Percentiles rank a stretch among this genome's conserved stretches.
These are phyloP conservation scores for Setaria italica DNA, from an alignment of 202 grass and related monocot species.

Conservation along the genomic window DNA sequence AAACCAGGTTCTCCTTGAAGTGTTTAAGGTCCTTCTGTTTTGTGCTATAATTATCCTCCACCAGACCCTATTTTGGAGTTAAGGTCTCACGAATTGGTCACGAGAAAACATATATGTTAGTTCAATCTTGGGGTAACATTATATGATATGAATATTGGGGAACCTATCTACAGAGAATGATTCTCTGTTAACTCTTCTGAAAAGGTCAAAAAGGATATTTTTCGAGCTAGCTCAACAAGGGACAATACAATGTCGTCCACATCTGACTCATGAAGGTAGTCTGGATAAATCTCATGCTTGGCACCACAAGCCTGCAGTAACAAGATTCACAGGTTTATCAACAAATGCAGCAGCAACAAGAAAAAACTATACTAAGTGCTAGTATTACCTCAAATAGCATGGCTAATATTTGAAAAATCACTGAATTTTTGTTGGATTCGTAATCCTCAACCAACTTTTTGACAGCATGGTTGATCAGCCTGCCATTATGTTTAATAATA, in stretches of 20 bases:
- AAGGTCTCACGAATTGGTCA: conserved; percentile 47
- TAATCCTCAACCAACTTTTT: conserved; percentile 91
- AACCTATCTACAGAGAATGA: conserved; percentile 5
- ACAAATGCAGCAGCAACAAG: conserved; percentile 27
- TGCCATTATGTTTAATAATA: conserved; percentile 83
- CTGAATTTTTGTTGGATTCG: conserved; percentile 68
- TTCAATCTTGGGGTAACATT: neutral
- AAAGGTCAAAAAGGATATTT: conserved; percentile 61
- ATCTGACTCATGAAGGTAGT: conserved; percentile 68
- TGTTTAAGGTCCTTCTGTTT: conserved; percentile 86
- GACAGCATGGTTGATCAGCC: conserved; percentile 74
- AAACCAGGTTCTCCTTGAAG: conserved; percentile 92
- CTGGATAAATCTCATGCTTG: conserved; percentile 74
- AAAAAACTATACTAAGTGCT: conserved; percentile 19
- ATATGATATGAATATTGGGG: conserved; percentile 21
- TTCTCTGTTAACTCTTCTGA: neutral
- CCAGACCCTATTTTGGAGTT: conserved; percentile 70
- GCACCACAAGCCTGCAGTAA: conserved; percentile 82
- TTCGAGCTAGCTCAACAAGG: conserved; percentile 79
- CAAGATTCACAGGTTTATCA: conserved; percentile 41
- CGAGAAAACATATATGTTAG: conserved; percentile 22
- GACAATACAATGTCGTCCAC: conserved; percentile 81
- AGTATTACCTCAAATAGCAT: conserved; percentile 88
- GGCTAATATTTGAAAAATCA: conserved; percentile 79
- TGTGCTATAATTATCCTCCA: conserved; percentile 87